Evolutionary conservation across 371 early-diverging fungal genomes (phyloP).

Genomic region (Enterocytospora artemiae): DNA sequence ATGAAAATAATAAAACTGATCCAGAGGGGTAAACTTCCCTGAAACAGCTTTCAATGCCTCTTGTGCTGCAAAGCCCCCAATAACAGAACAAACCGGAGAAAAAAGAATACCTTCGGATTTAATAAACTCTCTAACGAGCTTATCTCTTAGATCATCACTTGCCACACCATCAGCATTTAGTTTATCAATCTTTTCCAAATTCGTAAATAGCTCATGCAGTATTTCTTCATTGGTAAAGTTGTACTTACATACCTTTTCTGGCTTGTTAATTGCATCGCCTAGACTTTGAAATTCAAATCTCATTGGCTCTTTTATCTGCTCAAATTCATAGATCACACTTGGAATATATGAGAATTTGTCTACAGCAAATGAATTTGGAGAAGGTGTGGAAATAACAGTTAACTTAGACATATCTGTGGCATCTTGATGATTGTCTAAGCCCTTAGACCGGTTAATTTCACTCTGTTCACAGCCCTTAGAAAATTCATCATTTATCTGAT

Average conservation of each 20-base stretch:
- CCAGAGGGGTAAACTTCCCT: constrained; percentile 86
- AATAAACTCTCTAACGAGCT: constrained; percentile 9
- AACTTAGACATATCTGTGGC: constrained; percentile 27
- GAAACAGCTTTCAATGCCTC: constrained; percentile 88
- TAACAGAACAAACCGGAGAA: constrained; percentile 86
- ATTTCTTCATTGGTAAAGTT: constrained; percentile 20
- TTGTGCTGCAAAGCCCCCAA: constrained; percentile 95
- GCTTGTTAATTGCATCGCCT: constrained; percentile 21
- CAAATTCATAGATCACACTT: constrained; percentile 2
- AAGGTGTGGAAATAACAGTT: constrained; percentile 2
- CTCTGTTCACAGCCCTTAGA: no score
- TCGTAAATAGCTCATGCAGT: constrained; percentile 32
- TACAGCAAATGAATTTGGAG: neutral
- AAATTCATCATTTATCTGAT: no score
- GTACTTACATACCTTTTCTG: constrained; percentile 18
- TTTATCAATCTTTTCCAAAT: neutral
- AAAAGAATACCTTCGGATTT: constrained; percentile 49
- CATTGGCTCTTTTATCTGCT: constrained; percentile 39
- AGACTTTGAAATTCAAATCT: constrained; percentile 31
- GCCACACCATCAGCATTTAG: neutral
- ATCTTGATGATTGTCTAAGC: constrained; percentile 11
- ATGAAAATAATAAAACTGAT: constrained; percentile 83
- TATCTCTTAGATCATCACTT: neutral
- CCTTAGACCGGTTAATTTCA: constrained; percentile 16
- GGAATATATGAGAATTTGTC: neutral